Evolutionary conservation across 305 asterid genomes (phyloP), one percentile per base, ranked within the genome.

Genomic region (Solanum hybrid): DNA sequence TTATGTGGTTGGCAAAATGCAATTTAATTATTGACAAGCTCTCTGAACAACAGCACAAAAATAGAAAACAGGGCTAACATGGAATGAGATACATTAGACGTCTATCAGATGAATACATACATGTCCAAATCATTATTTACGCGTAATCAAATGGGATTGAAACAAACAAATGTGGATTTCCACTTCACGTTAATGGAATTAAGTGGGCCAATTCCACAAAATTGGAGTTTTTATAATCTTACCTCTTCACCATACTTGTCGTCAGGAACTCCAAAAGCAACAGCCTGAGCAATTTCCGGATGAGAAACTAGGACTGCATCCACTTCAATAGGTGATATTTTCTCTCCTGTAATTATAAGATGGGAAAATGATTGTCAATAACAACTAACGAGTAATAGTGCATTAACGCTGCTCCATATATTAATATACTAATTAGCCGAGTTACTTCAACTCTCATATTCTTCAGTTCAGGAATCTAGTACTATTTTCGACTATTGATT

Each of bases 211-310:
- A 89, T 78, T 86, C 42, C 34, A 87, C 24, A 27, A 69, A 60
- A 77, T 79, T 37, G 26, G 60, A 29, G 22, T 34, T 36, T 12
- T 88, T 20, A 7, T 42, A 34, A 77, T 34, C 91, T 92, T 93
- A 97, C 99, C 94, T 97, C 99, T 94, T 97, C 99, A 11, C 99
- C 99, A 90, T 96, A 97, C 92, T 97, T 97, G 82, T 96, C 99
- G 88, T 97, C 99, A 1, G 99, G 99, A 79, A 96, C 97, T 79
- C 98, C 99, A 86, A 97, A 97, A 34, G 97, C 95, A 75, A 97
- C 99, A 27, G 96, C 99, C 91, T 96, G 94, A 64, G 97, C 94
- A 90, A 97, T 82, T 75, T 95, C 98, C 2, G 98, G 96, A 93
- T 97, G 98, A 66, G 99, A 95, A 90, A 95, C 91, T 38, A 97